Percentiles rank a stretch among this genome's conserved stretches.
phyloP scores from a whole-genome alignment of 2,329 filamentous ascomycete species.

The Scytalidium lignicola region DNA sequence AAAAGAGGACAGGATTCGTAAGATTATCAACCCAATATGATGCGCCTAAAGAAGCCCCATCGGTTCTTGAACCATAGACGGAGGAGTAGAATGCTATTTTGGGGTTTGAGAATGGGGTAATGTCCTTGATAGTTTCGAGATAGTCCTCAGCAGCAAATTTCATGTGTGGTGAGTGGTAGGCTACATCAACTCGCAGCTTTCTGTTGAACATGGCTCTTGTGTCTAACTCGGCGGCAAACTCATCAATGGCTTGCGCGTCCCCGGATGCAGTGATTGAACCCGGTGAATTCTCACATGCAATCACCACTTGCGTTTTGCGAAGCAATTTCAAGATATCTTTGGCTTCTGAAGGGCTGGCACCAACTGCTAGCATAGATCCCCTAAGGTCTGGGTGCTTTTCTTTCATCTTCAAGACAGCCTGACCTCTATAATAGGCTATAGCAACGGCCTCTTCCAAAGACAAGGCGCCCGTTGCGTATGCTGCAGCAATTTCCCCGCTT shows the following conservation, averaged over 20 bases:
- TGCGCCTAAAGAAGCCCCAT: conserved; percentile 23
- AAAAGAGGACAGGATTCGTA: neutral
- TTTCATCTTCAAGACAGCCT: neutral
- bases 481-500: conserved; percentile 42
- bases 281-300: conserved; percentile 24
- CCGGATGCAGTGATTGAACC: conserved; percentile 15
- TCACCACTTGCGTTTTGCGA: conserved; percentile 14
- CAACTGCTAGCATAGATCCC: conserved; percentile 50
- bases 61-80: conserved; percentile 12
- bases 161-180: conserved; percentile 27
- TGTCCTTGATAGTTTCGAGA: conserved; percentile 5
- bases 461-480: conserved; percentile 34
- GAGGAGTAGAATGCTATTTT: conserved; percentile 19
- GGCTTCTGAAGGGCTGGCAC: conserved; percentile 4
- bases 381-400: conserved; percentile 22
- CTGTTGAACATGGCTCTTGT: conserved; percentile 11
- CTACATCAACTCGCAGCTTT: conserved; percentile 13
- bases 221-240: conserved; percentile 10
- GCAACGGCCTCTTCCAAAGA: conserved; percentile 28
- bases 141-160: conserved; percentile 17
- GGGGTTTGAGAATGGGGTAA: conserved; percentile 5
- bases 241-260: conserved; percentile 5
- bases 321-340: conserved; percentile 14
- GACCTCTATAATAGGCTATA: conserved; percentile 37
- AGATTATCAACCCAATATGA: conserved; percentile 43